Evolutionary conservation across 805 yeast genomes (phyloP), one percentile per base, ranked within the genome.

Genomic region (Naumovozyma castellii): DNA sequence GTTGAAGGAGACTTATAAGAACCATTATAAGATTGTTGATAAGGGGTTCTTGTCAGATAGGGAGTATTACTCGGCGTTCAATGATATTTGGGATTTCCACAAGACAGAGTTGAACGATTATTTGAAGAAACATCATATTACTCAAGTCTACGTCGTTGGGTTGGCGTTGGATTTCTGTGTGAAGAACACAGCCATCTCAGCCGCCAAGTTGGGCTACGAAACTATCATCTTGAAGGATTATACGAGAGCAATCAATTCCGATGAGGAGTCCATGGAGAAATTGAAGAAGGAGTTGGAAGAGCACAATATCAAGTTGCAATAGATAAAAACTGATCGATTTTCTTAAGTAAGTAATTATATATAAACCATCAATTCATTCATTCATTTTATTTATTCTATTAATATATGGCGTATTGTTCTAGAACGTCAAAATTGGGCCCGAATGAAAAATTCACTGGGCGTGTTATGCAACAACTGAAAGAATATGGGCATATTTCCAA

Each of bases 141-240:
- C 72, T 2, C 72, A 77, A 32, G 86, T 87, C 1, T 76, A 69
- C 34, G 71, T 84, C 17, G 90, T 80, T 2, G 97, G 97, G 0
- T 51, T 88, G 16, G 96, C 97, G 0, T 76, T 78, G 46, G 97
- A 88, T 56, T 86, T 66, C 58, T 88, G 97, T 59, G 97, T 90
- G 3, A 62, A 77, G 49, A 71, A 78, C 53, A 80, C 94, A 0
- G 86, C 95, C 0, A 57, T 76, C 18, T 94, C 88, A 41, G 70
- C 87, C 16, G 73, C 71, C 0, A 59, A 56, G 9, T 43, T 64
- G 3, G 95, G 95, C 0, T 86, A 72, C 54, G 58, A 71, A 2
- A 78, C 94, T 0, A 66, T 53, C 38, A 84, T 90, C 1, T 47
- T 85, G 12, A 66, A 67, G 43, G 73, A 75, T 22, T 72, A 76